Evolutionary conservation across 495 filamentous ascomycete genomes (phyloP), one percentile per base, ranked within the genome.

Genomic region (Podospora comata): DNA sequence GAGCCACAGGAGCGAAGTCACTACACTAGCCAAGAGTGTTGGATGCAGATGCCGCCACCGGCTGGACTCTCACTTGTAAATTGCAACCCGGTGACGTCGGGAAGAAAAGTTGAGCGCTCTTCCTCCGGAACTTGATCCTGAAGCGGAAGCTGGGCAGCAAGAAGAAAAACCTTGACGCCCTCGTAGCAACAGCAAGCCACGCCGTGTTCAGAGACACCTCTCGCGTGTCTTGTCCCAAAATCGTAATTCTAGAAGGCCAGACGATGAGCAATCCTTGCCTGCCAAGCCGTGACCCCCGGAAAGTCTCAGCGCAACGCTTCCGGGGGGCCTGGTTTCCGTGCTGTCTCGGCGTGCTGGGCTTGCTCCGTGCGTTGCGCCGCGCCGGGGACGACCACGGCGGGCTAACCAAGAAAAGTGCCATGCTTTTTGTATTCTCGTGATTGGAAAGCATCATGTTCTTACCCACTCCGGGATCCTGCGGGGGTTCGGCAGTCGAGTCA

Each of bases 401-500:
- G 32, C 6, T 4, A 18, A 61, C 59, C 59, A 28, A 4, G 30
- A 63, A 3, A 65, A 65, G 48, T 65, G 53, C 64, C 64, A 54
- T 65, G 64, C 64, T 9, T 57, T 34, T 39, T n/a, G 28, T 57
- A 28, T 34, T 26, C 23, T 9, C 1, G 4, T 54, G 19, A 18
- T 63, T 28, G 30, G n/a, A 32, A 26, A 58, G 39, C 18, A 18
- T 48, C 60, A 30, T 16, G 32, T 30, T 7, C 32, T 19, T 54
- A 64, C 62, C 68, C 68, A 70, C 68, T 67, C 55, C 23, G 57
- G 64, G 64, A 26, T 64, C 68, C 65, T 32, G 54, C 60, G 68
- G 61, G 68, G 60, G 23, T 60, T 67, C 68, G 68, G 68, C 65
- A 70, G 61, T 70, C 65, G 68, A 67, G 61, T 64, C 56, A 67